Conservation (phyloP, 208 protist species). For the Acanthamoeba triangularis region DNA sequence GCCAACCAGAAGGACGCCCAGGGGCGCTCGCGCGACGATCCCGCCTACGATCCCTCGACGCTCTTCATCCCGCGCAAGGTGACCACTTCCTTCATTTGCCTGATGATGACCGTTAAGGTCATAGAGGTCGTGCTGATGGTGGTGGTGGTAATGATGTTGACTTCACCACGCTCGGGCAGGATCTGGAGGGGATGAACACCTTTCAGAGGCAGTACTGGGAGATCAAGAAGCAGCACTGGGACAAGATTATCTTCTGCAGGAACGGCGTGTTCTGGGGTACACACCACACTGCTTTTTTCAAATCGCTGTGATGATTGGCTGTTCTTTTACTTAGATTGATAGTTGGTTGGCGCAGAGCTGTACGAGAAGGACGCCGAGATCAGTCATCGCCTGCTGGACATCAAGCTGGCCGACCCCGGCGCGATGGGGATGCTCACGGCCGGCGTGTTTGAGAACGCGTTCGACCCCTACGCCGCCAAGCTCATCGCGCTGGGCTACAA, state of each 20-base stretch:
- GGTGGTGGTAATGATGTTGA: constrained; percentile 43
- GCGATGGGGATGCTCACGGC: constrained; percentile 89
- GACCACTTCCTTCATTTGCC: too few species aligned
- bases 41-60: constrained; percentile 85
- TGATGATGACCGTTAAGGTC: too few species aligned
- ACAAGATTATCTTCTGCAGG: constrained; percentile 86
- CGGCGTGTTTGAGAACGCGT: constrained; percentile 82
- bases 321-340: too few species aligned
- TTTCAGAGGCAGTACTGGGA: constrained; percentile 89
- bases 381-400: constrained; percentile 73
- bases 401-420: constrained; percentile 84
- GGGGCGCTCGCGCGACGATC: constrained; percentile 59
- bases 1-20: constrained; percentile 79
- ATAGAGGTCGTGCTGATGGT: too few species aligned
- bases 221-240: constrained; percentile 85
- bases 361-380: constrained; percentile 89
- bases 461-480: constrained; percentile 82
- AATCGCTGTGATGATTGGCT: too few species aligned
- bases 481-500: constrained; percentile 81
- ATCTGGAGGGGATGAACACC: constrained; percentile 31
- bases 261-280: constrained; percentile 90
- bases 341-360: constrained; percentile 76
- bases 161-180: neutral
- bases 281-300: too few species aligned
- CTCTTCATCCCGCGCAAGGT: constrained; percentile 78